Conservation (phyloP, 192 early-diverging fungal genomes). For the Nowakowskiella sp. region DNA sequence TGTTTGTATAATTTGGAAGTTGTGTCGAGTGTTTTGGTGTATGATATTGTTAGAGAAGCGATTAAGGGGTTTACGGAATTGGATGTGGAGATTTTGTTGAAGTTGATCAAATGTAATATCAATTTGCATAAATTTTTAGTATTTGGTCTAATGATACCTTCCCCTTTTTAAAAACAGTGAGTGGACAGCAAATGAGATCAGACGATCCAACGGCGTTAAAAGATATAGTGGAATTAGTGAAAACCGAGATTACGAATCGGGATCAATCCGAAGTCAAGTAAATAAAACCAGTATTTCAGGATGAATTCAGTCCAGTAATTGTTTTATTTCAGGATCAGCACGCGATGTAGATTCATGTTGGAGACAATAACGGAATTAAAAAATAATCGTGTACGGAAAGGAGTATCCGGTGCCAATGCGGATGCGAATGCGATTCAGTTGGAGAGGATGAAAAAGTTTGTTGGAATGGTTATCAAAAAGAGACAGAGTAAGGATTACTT, state of each 20-base stretch:
- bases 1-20: slow-evolving; percentile 81
- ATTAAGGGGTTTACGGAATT: slow-evolving; percentile 67
- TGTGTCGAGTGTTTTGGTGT: slow-evolving; percentile 73
- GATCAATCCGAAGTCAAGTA: slow-evolving; percentile 36
- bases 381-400: no score
- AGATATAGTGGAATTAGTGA: slow-evolving; percentile 74
- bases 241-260: slow-evolving; percentile 40
- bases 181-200: slow-evolving; percentile 73
- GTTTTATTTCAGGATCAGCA: slow-evolving; percentile 4
- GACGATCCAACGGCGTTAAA: slow-evolving; percentile 91
- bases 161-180: slow-evolving; percentile 26
- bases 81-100: slow-evolving; percentile 82
- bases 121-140: neutral
- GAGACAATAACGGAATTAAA: slow-evolving; percentile 90
- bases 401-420: no score
- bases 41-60: slow-evolving; percentile 72
- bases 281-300: slow-evolving; percentile 4
- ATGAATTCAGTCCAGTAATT: neutral
- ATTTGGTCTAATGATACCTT: neutral
- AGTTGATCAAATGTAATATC: slow-evolving; percentile 59
- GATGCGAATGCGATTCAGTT: slow-evolving; percentile 54
- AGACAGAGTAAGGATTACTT: slow-evolving; percentile 12
- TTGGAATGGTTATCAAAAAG: slow-evolving; percentile 49
- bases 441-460: slow-evolving; percentile 68
- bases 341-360: slow-evolving; percentile 84